Conservation (phyloP, 2,329 filamentous ascomycete species). For the Sclerotinia sclerotiorum region DNA sequence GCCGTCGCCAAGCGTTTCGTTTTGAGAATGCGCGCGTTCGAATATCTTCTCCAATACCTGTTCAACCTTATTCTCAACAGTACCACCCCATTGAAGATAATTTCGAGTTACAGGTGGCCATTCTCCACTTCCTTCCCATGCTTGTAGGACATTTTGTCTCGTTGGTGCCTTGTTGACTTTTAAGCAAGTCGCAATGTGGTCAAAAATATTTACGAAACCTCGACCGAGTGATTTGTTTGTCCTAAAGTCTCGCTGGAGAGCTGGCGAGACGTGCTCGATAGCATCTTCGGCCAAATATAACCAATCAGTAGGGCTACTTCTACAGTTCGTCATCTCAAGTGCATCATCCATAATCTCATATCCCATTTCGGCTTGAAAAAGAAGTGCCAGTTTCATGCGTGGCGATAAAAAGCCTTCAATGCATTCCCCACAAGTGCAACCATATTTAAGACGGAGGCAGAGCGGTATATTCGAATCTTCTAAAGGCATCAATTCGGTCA, state of each 20-base stretch:
- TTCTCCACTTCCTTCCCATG: conserved; percentile 24
- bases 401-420: conserved; percentile 43
- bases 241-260: not conserved
- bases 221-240: conserved; percentile 9
- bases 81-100: conserved; percentile 40
- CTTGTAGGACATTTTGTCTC: conserved; percentile 21
- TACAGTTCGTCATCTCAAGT: not conserved
- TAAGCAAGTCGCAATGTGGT: conserved; percentile 36
- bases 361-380: conserved; percentile 37
- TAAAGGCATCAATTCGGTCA: conserved; percentile 22
- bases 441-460: conserved; percentile 38
- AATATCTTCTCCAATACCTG: conserved; percentile 38
- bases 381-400: conserved; percentile 41
- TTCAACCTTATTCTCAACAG: conserved; percentile 28
- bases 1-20: conserved; percentile 39
- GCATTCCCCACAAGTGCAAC: conserved; percentile 45
- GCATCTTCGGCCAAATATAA: not conserved
- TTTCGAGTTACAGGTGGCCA: conserved; percentile 37
- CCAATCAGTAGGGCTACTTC: not conserved
- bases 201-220: conserved; percentile 41
- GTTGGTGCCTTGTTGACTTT: conserved; percentile 22
- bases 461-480: not conserved
- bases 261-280: not conserved
- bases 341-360: not conserved
- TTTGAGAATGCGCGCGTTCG: conserved; percentile 35